Evolutionary conservation across 1,284 basidiomycete species (phyloP), one percentile per base, ranked within the genome.

Genomic region (Sanguinoderma infundibulare): DNA sequence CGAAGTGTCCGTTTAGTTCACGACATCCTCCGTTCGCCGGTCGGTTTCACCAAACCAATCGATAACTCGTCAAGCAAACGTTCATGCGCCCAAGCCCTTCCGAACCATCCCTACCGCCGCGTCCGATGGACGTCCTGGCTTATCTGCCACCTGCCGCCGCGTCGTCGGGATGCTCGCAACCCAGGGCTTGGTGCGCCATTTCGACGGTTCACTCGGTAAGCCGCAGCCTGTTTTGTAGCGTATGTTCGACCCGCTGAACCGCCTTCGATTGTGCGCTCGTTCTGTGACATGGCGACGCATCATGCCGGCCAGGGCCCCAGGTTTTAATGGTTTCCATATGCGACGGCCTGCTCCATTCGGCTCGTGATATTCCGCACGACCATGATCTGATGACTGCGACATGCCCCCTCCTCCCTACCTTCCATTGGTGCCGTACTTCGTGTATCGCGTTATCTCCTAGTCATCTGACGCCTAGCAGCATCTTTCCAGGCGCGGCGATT

Each of bases 301-400:
- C 60, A 60, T 30, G 60, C 38, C 55, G 38, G 40, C 36, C 72
- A 73, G 71, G 70, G 70, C 66, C 57, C 39, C 55, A 55, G 40
- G 47, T 46, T 70, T 69, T 69, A 72, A 72, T 71, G 64, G 55
- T 70, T 70, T 60, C 70, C 68, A 67, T 69, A 61, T 66, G 57
- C 62, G 70, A 71, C 63, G 62, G 53, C 50, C 28, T 69, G 53
- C 70, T 71, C 55, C 57, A 67, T 73, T 64, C 65, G 68, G 68
- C 63, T 62, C 60, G 67, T 64, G 67, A 68, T 70, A 65, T 62
- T 69, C 62, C 69, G 68, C 70, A 72, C 70, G 69, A 64, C 65
- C 64, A 72, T 70, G 69, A 70, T 72, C 69, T 71, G 71, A 72
- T 72, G 68, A 70, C 67, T 62, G 51, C 58, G 55, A 64, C 60